Evolutionary conservation across 768 basidiomycete species (phyloP), one percentile per base, ranked within the genome.

Genomic region (Neoboletus magnificus): DNA sequence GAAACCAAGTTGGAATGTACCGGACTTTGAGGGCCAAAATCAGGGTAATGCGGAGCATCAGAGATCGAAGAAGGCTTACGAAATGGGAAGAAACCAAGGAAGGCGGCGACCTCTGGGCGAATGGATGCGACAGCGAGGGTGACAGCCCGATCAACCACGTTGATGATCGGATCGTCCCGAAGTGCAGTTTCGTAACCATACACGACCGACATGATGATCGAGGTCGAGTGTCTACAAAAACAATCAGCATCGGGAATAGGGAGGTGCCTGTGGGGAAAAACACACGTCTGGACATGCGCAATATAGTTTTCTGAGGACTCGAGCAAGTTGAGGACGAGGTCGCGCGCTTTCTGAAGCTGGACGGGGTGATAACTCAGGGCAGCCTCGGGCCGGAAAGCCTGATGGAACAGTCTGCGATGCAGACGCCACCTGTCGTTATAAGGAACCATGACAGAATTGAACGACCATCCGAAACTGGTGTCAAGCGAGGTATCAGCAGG

Each of bases 1-100:
- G 77, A 35, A 75, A 55, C 77, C 77, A 78, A 3, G 68, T 43
- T 5, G 77, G 77, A 16, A 78, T 57, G 33, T 71, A 58, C 41
- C 62, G 65, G 29, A 78, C 74, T 76, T 6, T 20, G 25, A 27
- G 15, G 10, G n/a, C 7, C 5, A 11, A 45, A 30, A 8, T 54
- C 2, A 41, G 23, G 45, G 5, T 2, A 16, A 23, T 45, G 35
- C 5, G 2, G 40, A 36, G 27, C 13, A 33, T 22, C 6, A 35
- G n/a, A 7, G 37, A 39, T 22, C 5, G 23, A 29, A 41, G n/a
- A n/a, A 23, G 57, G 50, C 65, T 49, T 57, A 75, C 75, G 66
- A 67, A 57, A 77, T 40, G 59, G 69, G 41, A 71, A 72, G 35
- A 73, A 69, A 3, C 76, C 76, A 7, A 77, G 70, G 20, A 75